Evolutionary conservation across 1,284 basidiomycete species (phyloP), one percentile per base, ranked within the genome.

Genomic region (Heterobasidion annosum): DNA sequence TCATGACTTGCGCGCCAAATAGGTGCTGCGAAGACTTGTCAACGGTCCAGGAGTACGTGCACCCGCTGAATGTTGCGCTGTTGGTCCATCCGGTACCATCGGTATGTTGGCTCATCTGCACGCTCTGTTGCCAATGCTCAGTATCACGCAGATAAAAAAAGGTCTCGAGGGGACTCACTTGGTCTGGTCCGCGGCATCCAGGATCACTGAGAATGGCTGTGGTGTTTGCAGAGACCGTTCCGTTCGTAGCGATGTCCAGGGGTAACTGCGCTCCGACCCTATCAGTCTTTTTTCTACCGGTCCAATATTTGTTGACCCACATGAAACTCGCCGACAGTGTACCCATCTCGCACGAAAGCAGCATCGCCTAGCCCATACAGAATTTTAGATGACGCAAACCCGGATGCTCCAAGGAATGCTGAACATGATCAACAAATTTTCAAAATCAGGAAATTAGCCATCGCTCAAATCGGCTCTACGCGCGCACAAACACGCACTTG

Each of bases 331-430:
- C 72, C 72, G 16, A 80, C 66, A 0, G 77, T 75, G 59, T 76
- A 81, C 1, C 65, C 66, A 15, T 64, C 64, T 50, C 65, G 61
- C 9, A 76, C 64, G 58, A 81, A 81, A 3, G 73, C 63, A 2
- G 77, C 75, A 37, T 71, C 64, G 0, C 66, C 66, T 2, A 81
- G 63, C 52, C 71, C 61, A 59, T 77, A 82, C 16, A 76, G 61
- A 9, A 76, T 70, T 3, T 70, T 67, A 6, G 78, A 73, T 15
- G 75, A 73, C 1, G 78, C 76, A 57, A 73, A 81, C 6, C 79
- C 78, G 4, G 78, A 74, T 10, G 77, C 78, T 37, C 74, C 73
- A 44, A 81, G 62, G 63, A 79, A 81, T 3, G 72, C 76, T 79
- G 56, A 5, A 51, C 8, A 45, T 34, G 43, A 43, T 35, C 16